A percentile compares a stretch with the other conserved stretches of the same genome.
phyloP scores from a whole-genome alignment of 2,329 filamentous ascomycete genomes.

The Leptographium galeiforme region DNA sequence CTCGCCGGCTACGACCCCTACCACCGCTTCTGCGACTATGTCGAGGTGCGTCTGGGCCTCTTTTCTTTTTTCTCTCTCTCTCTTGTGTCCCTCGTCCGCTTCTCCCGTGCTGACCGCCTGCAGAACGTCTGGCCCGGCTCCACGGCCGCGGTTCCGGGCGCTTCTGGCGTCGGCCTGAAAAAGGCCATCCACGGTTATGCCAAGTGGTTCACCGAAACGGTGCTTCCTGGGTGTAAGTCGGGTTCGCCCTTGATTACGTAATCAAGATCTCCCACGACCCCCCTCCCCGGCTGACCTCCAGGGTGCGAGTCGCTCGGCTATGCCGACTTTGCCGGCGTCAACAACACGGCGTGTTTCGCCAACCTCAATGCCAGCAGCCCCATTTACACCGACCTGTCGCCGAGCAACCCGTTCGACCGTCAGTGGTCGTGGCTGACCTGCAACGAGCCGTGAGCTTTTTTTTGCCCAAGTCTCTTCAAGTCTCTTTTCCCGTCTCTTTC shows the following conservation, averaged over 20 bases:
- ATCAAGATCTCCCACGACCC: background rate
- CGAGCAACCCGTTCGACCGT: constrained; percentile 29
- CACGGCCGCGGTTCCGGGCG: constrained; percentile 27
- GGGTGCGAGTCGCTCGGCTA: constrained; percentile 29
- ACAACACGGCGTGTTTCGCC: constrained; percentile 33
- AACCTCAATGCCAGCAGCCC: constrained; percentile 30
- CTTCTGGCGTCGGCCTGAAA: constrained; percentile 33
- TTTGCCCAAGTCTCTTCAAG: too few relatives aligned
- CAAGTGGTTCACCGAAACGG: constrained; percentile 27
- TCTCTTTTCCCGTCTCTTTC: too few relatives aligned
- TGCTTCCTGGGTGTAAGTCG: constrained; percentile 23
- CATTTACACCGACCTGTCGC: constrained; percentile 22
- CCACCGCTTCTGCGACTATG: constrained; percentile 34
- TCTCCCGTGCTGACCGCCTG: background rate
- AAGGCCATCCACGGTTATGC: constrained; percentile 40
- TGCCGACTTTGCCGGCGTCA: constrained; percentile 13
- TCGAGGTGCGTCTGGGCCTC: constrained; percentile 21
- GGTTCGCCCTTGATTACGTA: too few relatives aligned
- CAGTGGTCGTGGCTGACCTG: constrained; percentile 45
- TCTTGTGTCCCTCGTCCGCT: too few relatives aligned
- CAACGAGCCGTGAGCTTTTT: constrained; percentile 31
- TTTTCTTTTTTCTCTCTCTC: too few relatives aligned
- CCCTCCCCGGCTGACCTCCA: background rate
- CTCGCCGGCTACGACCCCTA: constrained; percentile 25
- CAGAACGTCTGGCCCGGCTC: constrained; percentile 25